Conservation (phyloP, 768 basidiomycete species). For the Hericium rajendrae region DNA sequence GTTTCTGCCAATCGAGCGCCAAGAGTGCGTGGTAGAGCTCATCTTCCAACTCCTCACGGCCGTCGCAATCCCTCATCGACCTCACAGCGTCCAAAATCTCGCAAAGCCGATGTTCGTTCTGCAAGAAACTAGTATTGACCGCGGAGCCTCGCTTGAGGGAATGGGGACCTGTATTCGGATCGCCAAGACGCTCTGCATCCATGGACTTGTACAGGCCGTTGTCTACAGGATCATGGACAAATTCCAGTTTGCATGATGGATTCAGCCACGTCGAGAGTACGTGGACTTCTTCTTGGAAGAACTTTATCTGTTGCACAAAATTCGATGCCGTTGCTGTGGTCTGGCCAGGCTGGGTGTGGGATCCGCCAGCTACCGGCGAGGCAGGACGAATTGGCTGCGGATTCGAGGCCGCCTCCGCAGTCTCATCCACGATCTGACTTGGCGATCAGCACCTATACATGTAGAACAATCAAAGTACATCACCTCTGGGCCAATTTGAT, state of each 20-base stretch:
- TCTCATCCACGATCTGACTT: no score
- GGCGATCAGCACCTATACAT: no score
- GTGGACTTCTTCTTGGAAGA: not conserved
- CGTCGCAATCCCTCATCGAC: not conserved
- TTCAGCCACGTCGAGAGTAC: not conserved
- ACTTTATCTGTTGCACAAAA: no score
- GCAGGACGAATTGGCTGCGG: no score
- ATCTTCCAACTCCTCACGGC: not conserved
- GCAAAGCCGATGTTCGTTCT: not conserved
- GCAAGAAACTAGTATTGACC: not conserved
- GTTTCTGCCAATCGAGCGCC: not conserved
- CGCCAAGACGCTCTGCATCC: not conserved
- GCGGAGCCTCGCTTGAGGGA: not conserved
- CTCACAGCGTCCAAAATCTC: not conserved
- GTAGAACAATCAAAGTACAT: no score
- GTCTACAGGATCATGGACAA: not conserved
- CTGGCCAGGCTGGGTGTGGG: no score
- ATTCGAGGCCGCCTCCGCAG: no score
- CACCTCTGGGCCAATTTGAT: no score
- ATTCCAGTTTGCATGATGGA: not conserved
- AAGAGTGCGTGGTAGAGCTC: not conserved
- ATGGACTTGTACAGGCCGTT: not conserved
- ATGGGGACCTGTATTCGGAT: not conserved
- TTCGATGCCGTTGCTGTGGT: no score
- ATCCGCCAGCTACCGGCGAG: no score